Evolutionary conservation across 768 basidiomycete species (phyloP).

Genomic region (Auriscalpium microsporum): DNA sequence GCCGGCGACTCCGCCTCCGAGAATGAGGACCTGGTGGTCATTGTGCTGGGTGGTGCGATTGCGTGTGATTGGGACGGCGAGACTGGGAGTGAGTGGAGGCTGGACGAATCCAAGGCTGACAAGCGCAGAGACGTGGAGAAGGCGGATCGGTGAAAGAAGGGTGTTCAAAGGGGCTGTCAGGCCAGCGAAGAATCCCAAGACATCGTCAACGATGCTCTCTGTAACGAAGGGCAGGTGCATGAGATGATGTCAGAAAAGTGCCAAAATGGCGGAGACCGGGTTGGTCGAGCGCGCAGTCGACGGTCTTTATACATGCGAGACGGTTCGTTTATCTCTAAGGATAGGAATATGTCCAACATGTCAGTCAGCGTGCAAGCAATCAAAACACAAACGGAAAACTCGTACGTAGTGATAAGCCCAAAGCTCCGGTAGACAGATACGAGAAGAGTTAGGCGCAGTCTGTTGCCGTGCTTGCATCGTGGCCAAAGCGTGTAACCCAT

Average conservation of each 20-base stretch:
- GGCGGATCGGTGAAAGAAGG: constrained; percentile 2
- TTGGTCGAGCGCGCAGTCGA: too few relatives aligned
- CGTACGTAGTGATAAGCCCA: neutral
- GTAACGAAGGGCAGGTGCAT: constrained; percentile 7
- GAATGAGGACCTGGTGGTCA: constrained; percentile 40
- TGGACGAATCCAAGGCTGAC: neutral
- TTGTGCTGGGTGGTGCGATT: constrained; percentile 12
- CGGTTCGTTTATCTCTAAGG: neutral
- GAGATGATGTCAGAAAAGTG: neutral
- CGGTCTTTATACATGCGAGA: neutral
- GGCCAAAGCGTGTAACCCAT: neutral
- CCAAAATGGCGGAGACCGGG: neutral
- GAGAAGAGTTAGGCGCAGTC: neutral
- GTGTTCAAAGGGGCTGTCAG: neutral
- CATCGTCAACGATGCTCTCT: neutral
- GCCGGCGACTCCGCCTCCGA: constrained; percentile 61
- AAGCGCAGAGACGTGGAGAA: neutral
- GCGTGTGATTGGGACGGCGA: neutral
- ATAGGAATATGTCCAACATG: neutral
- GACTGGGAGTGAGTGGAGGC: constrained; percentile 1
- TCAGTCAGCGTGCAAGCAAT: neutral
- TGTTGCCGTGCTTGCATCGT: neutral
- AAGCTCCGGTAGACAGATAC: neutral
- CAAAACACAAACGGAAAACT: neutral
- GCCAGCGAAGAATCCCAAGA: neutral